Percentiles rank a stretch among this genome's conserved stretches.
Conservation (phyloP, 306 rosid genomes). For the Potentilla sterilis region DNA sequence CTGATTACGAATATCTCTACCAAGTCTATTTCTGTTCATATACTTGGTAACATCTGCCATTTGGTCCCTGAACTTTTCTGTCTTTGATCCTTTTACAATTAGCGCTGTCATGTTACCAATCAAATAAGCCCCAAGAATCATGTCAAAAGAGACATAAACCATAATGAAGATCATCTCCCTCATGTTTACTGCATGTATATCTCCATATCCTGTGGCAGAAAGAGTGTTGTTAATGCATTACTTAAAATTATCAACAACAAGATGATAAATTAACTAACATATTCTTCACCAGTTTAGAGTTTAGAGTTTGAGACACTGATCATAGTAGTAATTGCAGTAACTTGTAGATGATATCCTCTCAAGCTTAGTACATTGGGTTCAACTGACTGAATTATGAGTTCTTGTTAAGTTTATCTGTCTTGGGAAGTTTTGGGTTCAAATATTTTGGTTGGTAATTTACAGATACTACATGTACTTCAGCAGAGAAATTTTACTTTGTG, state of each 20-base stretch:
- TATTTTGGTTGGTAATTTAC: neutral
- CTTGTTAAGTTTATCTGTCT: neutral
- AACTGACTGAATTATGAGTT: neutral
- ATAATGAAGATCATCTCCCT: slow-evolving; percentile 97
- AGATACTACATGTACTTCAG: neutral
- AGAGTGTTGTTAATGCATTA: slow-evolving; percentile 18
- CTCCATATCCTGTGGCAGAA: slow-evolving; percentile 82
- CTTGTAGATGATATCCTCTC: neutral
- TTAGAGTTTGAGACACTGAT: neutral
- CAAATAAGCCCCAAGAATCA: slow-evolving; percentile 97
- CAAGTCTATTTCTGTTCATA: slow-evolving; percentile 89
- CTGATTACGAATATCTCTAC: slow-evolving; percentile 79
- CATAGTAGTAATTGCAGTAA: neutral
- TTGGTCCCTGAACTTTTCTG: slow-evolving; percentile 87
- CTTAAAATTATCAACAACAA: slow-evolving; percentile 8
- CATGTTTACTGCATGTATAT: slow-evolving; percentile 91
- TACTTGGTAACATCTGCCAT: slow-evolving; percentile 84
- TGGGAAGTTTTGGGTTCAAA: neutral
- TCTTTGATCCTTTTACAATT: slow-evolving; percentile 98
- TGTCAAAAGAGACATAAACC: slow-evolving; percentile 86
- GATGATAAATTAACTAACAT: neutral
- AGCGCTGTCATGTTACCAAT: slow-evolving; percentile 99
- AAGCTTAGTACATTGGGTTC: neutral
- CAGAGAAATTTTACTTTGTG: neutral
- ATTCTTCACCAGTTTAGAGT: neutral